These are phyloP conservation scores for Cadophora luteo-olivacea DNA, from an alignment of 2,329 filamentous ascomycete genomes.

Conservation along the genomic window DNA sequence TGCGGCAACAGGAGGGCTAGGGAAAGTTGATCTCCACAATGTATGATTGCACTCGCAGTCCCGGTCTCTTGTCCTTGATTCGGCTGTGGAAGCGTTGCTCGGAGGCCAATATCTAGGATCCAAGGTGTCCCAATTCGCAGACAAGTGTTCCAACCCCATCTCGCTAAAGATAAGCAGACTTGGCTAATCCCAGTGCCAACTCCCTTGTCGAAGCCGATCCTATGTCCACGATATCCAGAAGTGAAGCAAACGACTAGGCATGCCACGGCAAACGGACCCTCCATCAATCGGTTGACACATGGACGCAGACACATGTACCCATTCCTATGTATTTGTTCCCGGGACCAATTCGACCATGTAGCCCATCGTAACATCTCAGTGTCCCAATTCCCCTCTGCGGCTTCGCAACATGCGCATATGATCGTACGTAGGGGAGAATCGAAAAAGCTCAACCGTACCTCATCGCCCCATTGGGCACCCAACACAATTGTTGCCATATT, in stretches of 20 bases:
- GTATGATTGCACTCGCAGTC: not conserved
- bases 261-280: not conserved
- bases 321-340: not conserved
- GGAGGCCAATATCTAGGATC: not conserved
- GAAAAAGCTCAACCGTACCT: slow-evolving; percentile 13
- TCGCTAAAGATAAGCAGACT: not conserved
- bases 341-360: not conserved
- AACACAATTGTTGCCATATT: slow-evolving; percentile 20
- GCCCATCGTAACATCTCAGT: not conserved
- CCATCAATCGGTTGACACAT: not conserved
- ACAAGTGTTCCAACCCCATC: not conserved
- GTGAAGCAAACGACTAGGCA: not conserved
- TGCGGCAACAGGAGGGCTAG: not conserved
- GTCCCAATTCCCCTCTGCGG: too few species aligned
- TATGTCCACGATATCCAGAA: not conserved
- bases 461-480: slow-evolving; percentile 21
- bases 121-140: not conserved
- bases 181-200: not conserved
- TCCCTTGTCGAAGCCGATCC: not conserved
- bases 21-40: not conserved
- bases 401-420: not conserved
- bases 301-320: not conserved
- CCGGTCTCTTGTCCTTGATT: not conserved
- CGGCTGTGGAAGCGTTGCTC: not conserved
- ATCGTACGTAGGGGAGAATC: not conserved